phyloP scores from a whole-genome alignment of 192 early-diverging fungal genomes.

The Entophlyctis luteolus region DNA sequence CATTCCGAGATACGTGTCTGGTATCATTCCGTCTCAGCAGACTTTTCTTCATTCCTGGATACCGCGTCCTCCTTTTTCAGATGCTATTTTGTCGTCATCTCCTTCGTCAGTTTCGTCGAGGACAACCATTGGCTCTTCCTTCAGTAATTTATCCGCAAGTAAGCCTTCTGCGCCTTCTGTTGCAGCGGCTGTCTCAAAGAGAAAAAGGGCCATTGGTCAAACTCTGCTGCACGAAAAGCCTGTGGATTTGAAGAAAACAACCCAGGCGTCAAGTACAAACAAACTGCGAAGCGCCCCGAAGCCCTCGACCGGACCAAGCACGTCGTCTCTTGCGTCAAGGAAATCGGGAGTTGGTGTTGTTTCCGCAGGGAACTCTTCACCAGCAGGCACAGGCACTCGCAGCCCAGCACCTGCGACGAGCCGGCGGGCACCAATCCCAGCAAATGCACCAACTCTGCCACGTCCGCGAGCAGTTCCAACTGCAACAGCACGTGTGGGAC shows the following conservation, averaged over 20 bases:
- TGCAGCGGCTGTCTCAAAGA: neutral
- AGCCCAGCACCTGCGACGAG: neutral
- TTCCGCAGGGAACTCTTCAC: neutral
- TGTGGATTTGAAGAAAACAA: neutral
- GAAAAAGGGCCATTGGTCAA: neutral
- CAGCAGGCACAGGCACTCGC: neutral
- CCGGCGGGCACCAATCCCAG: neutral
- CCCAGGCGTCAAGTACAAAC: neutral
- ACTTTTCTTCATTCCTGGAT: slow-evolving; percentile 3
- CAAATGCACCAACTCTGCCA: neutral
- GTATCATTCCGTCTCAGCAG: slow-evolving; percentile 6
- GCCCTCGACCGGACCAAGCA: too few species aligned
- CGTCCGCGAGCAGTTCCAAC: neutral
- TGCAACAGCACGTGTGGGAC: neutral
- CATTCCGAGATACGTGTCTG: too few species aligned
- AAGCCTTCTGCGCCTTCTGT: neutral
- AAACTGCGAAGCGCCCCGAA: neutral
- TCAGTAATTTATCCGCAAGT: slow-evolving; percentile 4
- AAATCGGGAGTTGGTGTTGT: too few species aligned
- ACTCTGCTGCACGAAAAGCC: neutral
- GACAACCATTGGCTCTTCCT: neutral
- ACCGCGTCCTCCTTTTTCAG: slow-evolving; percentile 2
- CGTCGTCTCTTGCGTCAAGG: too few species aligned
- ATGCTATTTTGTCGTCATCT: neutral
- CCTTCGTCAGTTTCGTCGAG: slow-evolving; percentile 16